A percentile compares a stretch with the other conserved stretches of the same genome.
These are phyloP conservation scores for Gynochthodes officinalis DNA, from an alignment of 257 asterid genomes.

Conservation along the genomic window DNA sequence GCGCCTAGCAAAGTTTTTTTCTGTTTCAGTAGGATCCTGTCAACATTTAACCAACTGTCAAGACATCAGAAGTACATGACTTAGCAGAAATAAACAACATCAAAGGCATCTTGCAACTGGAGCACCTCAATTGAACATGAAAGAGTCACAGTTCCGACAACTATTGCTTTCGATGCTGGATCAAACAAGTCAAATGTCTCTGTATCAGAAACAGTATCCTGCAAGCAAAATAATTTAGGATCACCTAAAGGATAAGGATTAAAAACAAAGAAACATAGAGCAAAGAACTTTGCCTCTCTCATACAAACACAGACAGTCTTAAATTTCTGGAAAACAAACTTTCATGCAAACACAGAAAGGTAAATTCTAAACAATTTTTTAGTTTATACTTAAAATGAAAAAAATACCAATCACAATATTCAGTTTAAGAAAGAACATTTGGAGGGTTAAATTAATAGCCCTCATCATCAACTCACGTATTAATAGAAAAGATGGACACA, in stretches of 20 bases:
- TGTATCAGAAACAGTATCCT: conserved; percentile 66
- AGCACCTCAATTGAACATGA: conserved; percentile 90
- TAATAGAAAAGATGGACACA: background rate
- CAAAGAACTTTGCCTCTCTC: background rate
- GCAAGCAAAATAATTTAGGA: conserved; percentile 28
- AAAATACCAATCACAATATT: background rate
- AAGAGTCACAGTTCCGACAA: conserved; percentile 70
- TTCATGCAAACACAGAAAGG: no score
- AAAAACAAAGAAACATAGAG: background rate
- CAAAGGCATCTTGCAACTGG: conserved; percentile 17
- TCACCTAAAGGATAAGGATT: background rate
- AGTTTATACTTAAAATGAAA: background rate
- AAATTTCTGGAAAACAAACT: background rate
- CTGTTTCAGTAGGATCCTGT: conserved; percentile 97
- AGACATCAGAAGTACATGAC: conserved; percentile 16
- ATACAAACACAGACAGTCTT: background rate
- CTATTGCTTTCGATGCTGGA: conserved; percentile 54
- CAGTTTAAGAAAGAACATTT: background rate
- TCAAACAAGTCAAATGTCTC: conserved; percentile 59
- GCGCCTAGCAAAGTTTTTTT: conserved; percentile 73
- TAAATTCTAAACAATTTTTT: background rate
- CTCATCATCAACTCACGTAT: background rate
- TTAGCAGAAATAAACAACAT: conserved; percentile 5
- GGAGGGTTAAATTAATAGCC: background rate
- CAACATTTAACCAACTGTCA: conserved; percentile 27